These are phyloP conservation scores for Castanea mollissima DNA, from an alignment of 306 rosid species.

Conservation along the genomic window DNA sequence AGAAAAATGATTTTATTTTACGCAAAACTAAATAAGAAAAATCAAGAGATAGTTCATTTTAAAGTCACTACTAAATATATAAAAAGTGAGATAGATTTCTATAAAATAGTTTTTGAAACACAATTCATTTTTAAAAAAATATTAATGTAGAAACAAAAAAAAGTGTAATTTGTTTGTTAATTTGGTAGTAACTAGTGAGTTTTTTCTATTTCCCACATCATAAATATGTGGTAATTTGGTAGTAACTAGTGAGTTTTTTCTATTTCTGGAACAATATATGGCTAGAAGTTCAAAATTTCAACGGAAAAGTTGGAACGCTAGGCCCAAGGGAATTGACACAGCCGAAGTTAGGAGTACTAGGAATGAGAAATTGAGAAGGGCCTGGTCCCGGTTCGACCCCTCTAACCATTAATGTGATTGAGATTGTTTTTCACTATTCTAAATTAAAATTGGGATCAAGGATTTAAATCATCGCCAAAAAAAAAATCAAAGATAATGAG, in stretches of 20 bases:
- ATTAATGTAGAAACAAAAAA: too few species aligned
- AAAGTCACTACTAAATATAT: too few species aligned
- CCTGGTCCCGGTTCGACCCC: neutral
- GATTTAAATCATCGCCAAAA: neutral
- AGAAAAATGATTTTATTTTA: too few species aligned
- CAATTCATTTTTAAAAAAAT: too few species aligned
- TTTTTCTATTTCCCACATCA: too few species aligned
- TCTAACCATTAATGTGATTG: neutral
- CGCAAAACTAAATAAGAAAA: too few species aligned
- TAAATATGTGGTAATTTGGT: too few species aligned
- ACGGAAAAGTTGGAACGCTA: neutral
- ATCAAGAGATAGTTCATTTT: too few species aligned
- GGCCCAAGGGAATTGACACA: neutral
- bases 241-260: neutral
- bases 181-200: too few species aligned
- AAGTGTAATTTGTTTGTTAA: too few species aligned
- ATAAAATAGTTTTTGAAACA: too few species aligned
- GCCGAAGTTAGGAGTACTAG: neutral
- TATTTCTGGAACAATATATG: neutral
- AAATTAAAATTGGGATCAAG: neutral
- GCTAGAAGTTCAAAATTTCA: neutral
- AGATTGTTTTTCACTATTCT: neutral
- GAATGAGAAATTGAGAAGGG: neutral
- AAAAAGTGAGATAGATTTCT: too few species aligned
- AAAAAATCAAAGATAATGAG: neutral